These are phyloP conservation scores for Ceratobasidium sp. DNA, from an alignment of 1,284 basidiomycete genomes.

Conservation along the genomic window DNA sequence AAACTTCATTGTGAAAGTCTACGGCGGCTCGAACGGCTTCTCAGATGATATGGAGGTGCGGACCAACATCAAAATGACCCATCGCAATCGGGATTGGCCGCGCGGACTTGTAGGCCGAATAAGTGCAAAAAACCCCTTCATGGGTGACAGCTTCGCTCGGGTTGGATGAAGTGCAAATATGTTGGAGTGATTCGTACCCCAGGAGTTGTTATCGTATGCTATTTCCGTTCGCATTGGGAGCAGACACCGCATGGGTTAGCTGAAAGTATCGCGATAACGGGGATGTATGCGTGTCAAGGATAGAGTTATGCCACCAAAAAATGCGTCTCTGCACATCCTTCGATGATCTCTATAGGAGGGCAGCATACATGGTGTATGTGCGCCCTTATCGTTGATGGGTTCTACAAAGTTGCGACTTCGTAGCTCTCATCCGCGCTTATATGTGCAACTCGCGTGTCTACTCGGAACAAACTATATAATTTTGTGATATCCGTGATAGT, in stretches of 20 bases:
- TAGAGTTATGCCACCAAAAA: no score
- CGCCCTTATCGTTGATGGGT: background rate
- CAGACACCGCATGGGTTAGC: no score
- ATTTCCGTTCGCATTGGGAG: no score
- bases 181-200: background rate
- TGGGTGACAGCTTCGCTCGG: background rate
- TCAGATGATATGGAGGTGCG: no score
- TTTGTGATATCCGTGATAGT: background rate
- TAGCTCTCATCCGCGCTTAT: background rate
- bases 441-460: conserved; percentile 5
- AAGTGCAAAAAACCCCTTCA: background rate
- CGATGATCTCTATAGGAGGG: background rate
- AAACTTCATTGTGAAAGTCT: background rate
- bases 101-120: background rate
- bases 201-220: no score
- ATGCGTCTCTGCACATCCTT: no score
- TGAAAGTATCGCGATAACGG: no score
- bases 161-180: background rate
- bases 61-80: no score
- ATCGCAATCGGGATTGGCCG: conserved; percentile 3
- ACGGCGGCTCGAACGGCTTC: background rate
- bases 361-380: background rate
- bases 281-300: no score
- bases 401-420: background rate
- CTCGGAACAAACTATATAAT: background rate